Evolutionary conservation across 768 basidiomycete genomes (phyloP), one percentile per base, ranked within the genome.

Genomic region (Suillus variegatus): DNA sequence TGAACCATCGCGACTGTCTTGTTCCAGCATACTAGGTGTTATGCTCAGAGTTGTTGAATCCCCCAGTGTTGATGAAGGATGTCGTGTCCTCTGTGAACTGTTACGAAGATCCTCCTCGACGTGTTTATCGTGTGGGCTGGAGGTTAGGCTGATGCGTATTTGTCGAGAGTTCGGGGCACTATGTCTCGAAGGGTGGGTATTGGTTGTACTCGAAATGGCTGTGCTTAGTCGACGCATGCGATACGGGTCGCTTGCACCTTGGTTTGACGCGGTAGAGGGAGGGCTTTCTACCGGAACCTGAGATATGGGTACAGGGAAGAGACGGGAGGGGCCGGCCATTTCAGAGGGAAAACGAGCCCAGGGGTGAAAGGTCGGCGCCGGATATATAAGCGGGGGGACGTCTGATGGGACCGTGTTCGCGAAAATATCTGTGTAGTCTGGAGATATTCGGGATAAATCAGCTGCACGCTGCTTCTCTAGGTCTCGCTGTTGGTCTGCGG

Each of bases 351-450:
- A 81, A 62, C 81, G 79, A 54, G 80, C 76, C 66, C 82, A 77
- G 2, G 85, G 84, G 71, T 86, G 78, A 67, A 85, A 87, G n/a
- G 84, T 76, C 0, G 84, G 84, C 10, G 82, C 74, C 2, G 85
- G 85, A 65, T 78, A 84, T 32, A 80, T 65, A 52, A 83, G 67
- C 36, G 78, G 68, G 6, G 71, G 72, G 7, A 64, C 64, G 4
- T 73, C 72, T 28, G 67, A 61, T 43, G 74, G 69, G 58, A 72
- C 64, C 56, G 70, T 62, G 51, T 67, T 63, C 47, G 74, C 49
- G 69, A 69, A 69, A 57, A 67, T 47, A 69, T 66, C 71, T 61
- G 66, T 54, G 70, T 69, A 74, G 64, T 61, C 68, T 66, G 66
- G 70, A 66, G 62, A 60, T 66, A n/a, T 70, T 69, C 57, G 66